Percentiles rank a stretch among this genome's conserved stretches.
phyloP scores from a whole-genome alignment of 2,329 filamentous ascomycete genomes.

The Talaromyces sp. region DNA sequence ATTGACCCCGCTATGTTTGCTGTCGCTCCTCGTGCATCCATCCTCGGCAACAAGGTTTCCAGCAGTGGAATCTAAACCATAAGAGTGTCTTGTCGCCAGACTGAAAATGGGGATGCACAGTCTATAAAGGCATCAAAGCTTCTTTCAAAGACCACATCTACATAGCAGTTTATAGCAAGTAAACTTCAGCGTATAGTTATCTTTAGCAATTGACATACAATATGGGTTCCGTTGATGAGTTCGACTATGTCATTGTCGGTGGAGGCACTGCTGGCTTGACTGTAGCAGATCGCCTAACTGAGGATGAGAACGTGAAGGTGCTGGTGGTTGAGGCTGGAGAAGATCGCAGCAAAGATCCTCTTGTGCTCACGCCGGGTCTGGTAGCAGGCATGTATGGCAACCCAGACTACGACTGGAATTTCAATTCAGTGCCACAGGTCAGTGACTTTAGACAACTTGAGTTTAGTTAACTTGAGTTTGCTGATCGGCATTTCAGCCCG shows the following conservation, averaged over 20 bases:
- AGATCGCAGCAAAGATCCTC: constrained; percentile 19
- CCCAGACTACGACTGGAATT: constrained; percentile 20
- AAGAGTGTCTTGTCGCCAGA: not conserved
- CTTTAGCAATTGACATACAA: not conserved
- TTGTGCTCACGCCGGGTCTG: constrained; percentile 17
- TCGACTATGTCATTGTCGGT: constrained; percentile 45
- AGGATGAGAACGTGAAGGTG: constrained; percentile 32
- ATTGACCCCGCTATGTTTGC: not conserved
- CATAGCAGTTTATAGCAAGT: not conserved
- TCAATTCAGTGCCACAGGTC: constrained; percentile 19
- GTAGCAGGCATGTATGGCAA: constrained; percentile 10
- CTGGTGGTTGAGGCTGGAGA: constrained; percentile 18
- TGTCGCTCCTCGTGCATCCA: not conserved
- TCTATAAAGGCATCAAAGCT: not conserved
- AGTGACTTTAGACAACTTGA: not conserved
- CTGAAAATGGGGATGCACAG: not conserved
- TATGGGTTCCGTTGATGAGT: constrained; percentile 6
- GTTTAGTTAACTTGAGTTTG: constrained; percentile 7
- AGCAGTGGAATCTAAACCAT: not conserved
- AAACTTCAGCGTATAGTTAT: not conserved
- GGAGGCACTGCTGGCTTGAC: constrained; percentile 53
- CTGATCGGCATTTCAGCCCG: constrained; percentile 9
- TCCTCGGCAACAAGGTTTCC: not conserved
- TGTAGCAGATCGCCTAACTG: constrained; percentile 40
- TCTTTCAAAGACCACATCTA: not conserved